Percentiles rank a stretch among this genome's conserved stretches.
phyloP scores from a whole-genome alignment of 352 stramenopile species.

The Aphanomyces stellatus region DNA sequence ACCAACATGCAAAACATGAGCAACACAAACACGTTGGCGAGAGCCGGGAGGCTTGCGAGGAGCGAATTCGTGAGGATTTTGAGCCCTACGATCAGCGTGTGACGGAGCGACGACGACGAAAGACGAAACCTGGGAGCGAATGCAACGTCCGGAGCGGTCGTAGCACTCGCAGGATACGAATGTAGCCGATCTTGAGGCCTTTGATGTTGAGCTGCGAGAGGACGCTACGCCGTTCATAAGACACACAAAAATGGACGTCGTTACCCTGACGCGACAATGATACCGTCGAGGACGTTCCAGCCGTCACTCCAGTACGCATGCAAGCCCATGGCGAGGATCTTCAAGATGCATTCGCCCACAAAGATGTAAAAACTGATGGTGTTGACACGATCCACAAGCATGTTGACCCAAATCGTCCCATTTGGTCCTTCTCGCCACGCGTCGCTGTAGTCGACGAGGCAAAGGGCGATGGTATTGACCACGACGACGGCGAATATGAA shows the following conservation, averaged over 20 bases:
- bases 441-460: constrained; percentile 42
- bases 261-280: constrained; percentile 57
- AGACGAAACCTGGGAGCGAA: constrained; percentile 8
- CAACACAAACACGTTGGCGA: constrained; percentile 72
- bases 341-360: constrained; percentile 59
- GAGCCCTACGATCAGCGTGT: constrained; percentile 33
- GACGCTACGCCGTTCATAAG: neutral
- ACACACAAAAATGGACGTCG: neutral
- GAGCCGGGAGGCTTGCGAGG: constrained; percentile 62
- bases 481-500: constrained; percentile 68
- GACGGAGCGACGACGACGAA: neutral
- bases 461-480: constrained; percentile 56
- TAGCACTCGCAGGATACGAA: constrained; percentile 35
- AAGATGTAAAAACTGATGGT: constrained; percentile 52
- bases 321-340: constrained; percentile 74
- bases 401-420: constrained; percentile 27
- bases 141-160: constrained; percentile 36
- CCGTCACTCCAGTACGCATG: constrained; percentile 54
- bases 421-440: constrained; percentile 29
- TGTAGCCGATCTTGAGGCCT: constrained; percentile 4
- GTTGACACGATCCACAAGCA: constrained; percentile 33
- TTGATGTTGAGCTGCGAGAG: neutral
- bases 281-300: constrained; percentile 84
- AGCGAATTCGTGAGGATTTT: constrained; percentile 69
- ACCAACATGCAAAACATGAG: constrained; percentile 80